phyloP scores from a whole-genome alignment of 371 early-diverging fungal species.

The Mucor plumbeus region DNA sequence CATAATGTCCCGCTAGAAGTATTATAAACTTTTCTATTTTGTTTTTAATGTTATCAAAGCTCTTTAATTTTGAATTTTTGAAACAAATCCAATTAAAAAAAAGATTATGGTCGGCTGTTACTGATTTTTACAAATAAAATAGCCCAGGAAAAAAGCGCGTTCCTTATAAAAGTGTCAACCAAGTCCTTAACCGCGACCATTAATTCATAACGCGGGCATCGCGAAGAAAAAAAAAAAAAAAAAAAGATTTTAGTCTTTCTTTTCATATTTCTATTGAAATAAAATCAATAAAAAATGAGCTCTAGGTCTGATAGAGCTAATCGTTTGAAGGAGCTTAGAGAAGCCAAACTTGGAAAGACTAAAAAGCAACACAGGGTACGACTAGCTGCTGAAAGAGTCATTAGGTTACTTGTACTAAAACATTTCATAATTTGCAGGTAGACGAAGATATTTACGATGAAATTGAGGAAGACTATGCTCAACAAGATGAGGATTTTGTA shows the following conservation, averaged over 20 bases:
- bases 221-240: neutral
- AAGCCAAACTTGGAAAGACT: conserved; percentile 15
- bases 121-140: neutral
- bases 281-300: conserved; percentile 11
- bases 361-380: conserved; percentile 10
- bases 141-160: neutral
- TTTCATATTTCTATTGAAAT: neutral
- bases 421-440: conserved; percentile 4
- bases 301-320: conserved; percentile 21
- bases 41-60: too few relatives aligned
- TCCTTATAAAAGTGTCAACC: neutral
- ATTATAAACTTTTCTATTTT: too few relatives aligned
- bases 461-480: conserved; percentile 66
- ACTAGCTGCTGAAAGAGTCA: neutral
- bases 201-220: conserved; percentile 8
- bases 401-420: neutral
- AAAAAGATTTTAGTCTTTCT: neutral
- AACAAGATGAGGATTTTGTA: conserved; percentile 79
- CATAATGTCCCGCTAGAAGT: too few relatives aligned
- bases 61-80: neutral
- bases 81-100: neutral
- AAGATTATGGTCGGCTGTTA: neutral
- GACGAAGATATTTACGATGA: conserved; percentile 62
- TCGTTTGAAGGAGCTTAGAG: conserved; percentile 22
- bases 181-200: neutral